phyloP scores from a whole-genome alignment of 2,329 filamentous ascomycete species.

The Trichophaea hybrida region DNA sequence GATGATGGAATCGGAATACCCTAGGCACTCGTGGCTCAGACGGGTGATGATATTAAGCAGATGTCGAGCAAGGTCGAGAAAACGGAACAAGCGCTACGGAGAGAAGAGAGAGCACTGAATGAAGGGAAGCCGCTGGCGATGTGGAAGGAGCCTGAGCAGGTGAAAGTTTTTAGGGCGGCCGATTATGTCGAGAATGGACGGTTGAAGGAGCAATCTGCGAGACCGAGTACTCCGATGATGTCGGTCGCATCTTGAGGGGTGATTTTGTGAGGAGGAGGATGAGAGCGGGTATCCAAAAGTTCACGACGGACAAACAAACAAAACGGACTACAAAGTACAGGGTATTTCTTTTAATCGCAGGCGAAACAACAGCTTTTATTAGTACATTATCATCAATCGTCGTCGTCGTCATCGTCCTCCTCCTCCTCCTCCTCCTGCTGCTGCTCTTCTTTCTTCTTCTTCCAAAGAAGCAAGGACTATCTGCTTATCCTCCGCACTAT shows the following conservation, averaged over 20 bases:
- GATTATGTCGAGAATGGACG: constrained; percentile 25
- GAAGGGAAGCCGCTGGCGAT: constrained; percentile 24
- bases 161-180: constrained; percentile 17
- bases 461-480: constrained; percentile 16
- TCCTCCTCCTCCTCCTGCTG: too few species aligned
- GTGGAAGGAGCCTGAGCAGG: constrained; percentile 23
- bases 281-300: too few species aligned
- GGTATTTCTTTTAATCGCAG: too few species aligned
- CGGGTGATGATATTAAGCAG: constrained; percentile 24
- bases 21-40: constrained; percentile 19
- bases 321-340: too few species aligned
- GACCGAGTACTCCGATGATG: background rate
- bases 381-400: too few species aligned
- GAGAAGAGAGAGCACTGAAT: constrained; percentile 23
- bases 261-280: background rate
- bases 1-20: background rate
- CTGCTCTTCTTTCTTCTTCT: too few species aligned
- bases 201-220: constrained; percentile 17
- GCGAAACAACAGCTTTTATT: too few species aligned
- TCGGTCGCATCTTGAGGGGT: background rate
- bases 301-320: too few species aligned
- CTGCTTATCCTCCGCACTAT: constrained; percentile 35
- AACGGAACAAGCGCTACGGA: constrained; percentile 24
- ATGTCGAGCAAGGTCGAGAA: constrained; percentile 24
- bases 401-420: too few species aligned